Evolutionary conservation across 257 asterid genomes (phyloP).

Genomic region (Nicotiana tomentosiformis): DNA sequence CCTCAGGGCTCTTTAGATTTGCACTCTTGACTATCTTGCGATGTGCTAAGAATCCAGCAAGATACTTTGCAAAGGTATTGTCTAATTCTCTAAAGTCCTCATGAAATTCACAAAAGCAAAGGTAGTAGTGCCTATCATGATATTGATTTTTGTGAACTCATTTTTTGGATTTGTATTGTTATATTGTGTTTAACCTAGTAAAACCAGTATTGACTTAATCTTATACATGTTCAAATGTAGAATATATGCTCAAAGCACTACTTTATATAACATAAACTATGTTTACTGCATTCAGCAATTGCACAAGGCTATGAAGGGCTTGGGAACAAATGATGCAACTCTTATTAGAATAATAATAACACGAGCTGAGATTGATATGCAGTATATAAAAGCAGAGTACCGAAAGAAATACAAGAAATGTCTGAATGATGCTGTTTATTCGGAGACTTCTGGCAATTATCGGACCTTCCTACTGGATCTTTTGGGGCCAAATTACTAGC

Average conservation of each 20-base stretch:
- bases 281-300: constrained; percentile 32
- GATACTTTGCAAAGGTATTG: constrained; percentile 78
- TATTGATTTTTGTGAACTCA: too few relatives aligned
- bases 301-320: constrained; percentile 84
- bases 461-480: constrained; percentile 69
- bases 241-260: not conserved
- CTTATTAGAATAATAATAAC: constrained; percentile 70
- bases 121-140: too few relatives aligned
- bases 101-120: too few relatives aligned
- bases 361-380: constrained; percentile 87
- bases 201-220: not conserved
- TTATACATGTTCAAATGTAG: not conserved
- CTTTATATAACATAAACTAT: not conserved
- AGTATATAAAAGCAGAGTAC: constrained; percentile 77
- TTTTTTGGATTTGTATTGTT: too few relatives aligned
- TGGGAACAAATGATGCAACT: constrained; percentile 76
- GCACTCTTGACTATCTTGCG: constrained; percentile 63
- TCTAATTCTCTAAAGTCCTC: not conserved
- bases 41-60: constrained; percentile 76
- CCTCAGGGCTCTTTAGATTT: constrained; percentile 70
- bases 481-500: constrained; percentile 52
- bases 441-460: constrained; percentile 73
- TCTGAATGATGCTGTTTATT: constrained; percentile 52
- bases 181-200: not conserved
- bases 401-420: constrained; percentile 66